phyloP scores from a whole-genome alignment of 164 flowering plant genomes.

The Vitis labrusca region DNA sequence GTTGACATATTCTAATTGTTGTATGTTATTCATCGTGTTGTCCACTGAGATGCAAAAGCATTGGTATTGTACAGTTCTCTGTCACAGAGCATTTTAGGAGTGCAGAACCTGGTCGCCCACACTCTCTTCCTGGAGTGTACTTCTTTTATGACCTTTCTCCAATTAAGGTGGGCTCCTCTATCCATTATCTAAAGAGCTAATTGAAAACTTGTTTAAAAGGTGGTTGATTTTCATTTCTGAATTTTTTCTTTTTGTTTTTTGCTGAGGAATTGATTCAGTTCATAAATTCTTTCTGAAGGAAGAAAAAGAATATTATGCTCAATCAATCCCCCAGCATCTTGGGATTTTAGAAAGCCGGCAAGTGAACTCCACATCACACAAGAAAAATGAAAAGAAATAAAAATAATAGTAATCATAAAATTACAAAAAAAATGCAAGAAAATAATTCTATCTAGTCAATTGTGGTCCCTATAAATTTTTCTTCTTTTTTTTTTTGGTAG shows the following conservation, averaged over 20 bases:
- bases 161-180: conserved; percentile 54
- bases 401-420: no score
- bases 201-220: not conserved
- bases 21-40: not conserved
- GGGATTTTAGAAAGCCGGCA: no score
- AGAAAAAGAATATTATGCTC: no score
- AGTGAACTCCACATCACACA: no score
- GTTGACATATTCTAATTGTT: not conserved
- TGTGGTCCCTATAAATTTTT: not conserved
- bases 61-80: conserved; percentile 51
- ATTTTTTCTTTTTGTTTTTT: no score
- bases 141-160: conserved; percentile 79
- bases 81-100: conserved; percentile 73
- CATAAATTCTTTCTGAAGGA: no score
- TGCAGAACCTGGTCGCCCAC: conserved; percentile 35
- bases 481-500: not conserved
- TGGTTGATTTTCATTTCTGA: no score
- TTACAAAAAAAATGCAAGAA: no score
- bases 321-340: no score
- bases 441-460: no score
- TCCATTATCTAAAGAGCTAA: not conserved
- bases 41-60: not conserved
- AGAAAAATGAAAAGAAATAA: no score
- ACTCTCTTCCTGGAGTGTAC: conserved; percentile 63
- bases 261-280: no score